Base-by-base conservation (phyloP, 306 rosid genomes). In the Vigna hirtella region DNA sequence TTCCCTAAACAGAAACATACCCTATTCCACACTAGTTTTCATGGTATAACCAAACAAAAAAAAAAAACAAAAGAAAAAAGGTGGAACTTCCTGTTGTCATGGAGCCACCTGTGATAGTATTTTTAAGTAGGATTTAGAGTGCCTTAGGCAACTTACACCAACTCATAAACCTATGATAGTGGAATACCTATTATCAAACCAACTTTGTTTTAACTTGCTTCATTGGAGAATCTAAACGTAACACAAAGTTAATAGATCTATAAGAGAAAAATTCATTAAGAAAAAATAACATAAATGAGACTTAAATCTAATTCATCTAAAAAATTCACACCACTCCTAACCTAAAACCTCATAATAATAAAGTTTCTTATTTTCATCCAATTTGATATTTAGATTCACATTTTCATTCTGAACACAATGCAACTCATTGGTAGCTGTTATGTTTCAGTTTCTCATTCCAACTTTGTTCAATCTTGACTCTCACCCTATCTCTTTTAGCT, bases 391-490 rank as follows among this genome's bases (percentile, higher is more conserved):
- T 20, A 20, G 20, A 20, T 20, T 20, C 20, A 20, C 20, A 20
- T 20, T 20, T 20, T 20, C 22, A 20, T 20, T 20, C 22, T 20
- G 22, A 26, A 2, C 28, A 26, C 28, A 26, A 26, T 26, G 58
- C 58, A 42, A 9, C 9, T 22, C 5, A 74, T 30, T 67, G 3
- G 15, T 30, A 34, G 81, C 43, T 61, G 47, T 52, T 62, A 59
- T 74, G 71, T 67, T 85, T 38, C 48, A 67, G 50, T 70, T 70
- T 15, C 69, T 9, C 51, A 11, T 9, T 81, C 18, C 38, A 38
- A 69, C 86, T 82, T 79, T 82, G 70, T 78, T 78, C 74, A 82
- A 85, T 56, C 61, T 57, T 45, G 30, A 69, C 5, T 9, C 63
- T 56, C 24, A 32, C 47, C 58, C 22, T 42, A 63, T 74, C 64